phyloP scores from a whole-genome alignment of 2,329 filamentous ascomycete species.

The Ceratocystis eucalypticola region DNA sequence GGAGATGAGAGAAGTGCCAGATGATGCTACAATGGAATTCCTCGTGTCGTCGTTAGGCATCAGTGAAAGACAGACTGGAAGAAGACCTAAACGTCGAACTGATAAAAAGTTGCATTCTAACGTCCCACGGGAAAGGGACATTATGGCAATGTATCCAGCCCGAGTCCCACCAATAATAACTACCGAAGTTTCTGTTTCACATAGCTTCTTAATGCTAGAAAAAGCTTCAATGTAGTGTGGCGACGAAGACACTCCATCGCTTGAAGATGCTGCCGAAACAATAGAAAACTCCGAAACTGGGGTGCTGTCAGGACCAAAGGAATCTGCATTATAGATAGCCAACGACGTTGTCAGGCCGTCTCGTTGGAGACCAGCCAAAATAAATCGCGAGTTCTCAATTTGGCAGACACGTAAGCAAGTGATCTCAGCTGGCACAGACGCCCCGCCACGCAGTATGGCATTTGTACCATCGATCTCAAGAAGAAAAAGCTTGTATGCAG shows the following conservation, averaged over 20 bases:
- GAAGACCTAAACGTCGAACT: slow-evolving; percentile 24
- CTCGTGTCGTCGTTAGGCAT: not conserved
- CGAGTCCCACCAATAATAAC: slow-evolving; percentile 36
- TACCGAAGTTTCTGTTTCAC: slow-evolving; percentile 23
- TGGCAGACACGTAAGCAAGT: slow-evolving; percentile 32
- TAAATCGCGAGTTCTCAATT: slow-evolving; percentile 21
- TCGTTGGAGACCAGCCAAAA: slow-evolving; percentile 25
- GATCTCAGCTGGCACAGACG: slow-evolving; percentile 28
- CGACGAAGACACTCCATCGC: not conserved
- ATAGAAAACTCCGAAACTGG: slow-evolving; percentile 12
- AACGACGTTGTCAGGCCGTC: slow-evolving; percentile 8
- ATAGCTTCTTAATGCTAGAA: slow-evolving; percentile 32
- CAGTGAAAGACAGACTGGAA: slow-evolving; percentile 23
- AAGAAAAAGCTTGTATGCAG: slow-evolving; percentile 8
- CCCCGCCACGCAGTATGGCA: not conserved
- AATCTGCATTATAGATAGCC: slow-evolving; percentile 13
- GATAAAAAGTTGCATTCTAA: slow-evolving; percentile 12
- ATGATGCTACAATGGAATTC: slow-evolving; percentile 33
- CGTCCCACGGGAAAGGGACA: slow-evolving; percentile 21
- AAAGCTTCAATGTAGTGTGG: slow-evolving; percentile 29
- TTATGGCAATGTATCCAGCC: slow-evolving; percentile 37
- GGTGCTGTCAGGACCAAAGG: not conserved
- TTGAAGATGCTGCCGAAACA: not conserved
- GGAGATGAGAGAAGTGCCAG: slow-evolving; percentile 35
- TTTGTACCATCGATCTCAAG: slow-evolving; percentile 3